A percentile compares a stretch with the other conserved stretches of the same genome.
These are phyloP conservation scores for Xylaria arbuscula DNA, from an alignment of 2,329 filamentous ascomycete genomes.

Conservation along the genomic window DNA sequence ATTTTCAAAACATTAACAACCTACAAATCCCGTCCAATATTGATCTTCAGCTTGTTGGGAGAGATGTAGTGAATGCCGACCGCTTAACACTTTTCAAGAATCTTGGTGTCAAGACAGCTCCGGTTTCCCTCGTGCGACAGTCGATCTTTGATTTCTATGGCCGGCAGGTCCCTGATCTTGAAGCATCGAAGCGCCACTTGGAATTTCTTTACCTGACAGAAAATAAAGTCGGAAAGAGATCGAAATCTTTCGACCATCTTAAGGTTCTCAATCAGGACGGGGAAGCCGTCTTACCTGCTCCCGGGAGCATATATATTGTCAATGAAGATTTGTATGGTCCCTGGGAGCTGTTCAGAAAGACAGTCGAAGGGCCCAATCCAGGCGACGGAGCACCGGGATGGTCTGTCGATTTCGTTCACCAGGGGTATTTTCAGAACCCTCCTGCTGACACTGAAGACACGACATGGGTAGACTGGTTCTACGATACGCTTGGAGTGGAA, in stretches of 20 bases:
- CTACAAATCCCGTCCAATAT: slow-evolving; percentile 37
- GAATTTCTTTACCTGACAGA: slow-evolving; percentile 41
- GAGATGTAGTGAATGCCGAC: slow-evolving; percentile 16
- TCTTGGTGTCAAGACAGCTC: slow-evolving; percentile 17
- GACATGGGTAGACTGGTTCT: slow-evolving; percentile 32
- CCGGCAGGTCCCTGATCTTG: not conserved
- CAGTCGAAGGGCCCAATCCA: slow-evolving; percentile 16
- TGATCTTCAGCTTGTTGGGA: slow-evolving; percentile 31
- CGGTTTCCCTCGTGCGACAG: slow-evolving; percentile 6
- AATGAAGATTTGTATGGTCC: slow-evolving; percentile 37
- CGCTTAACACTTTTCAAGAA: slow-evolving; percentile 4
- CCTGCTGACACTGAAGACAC: not conserved
- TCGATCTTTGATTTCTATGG: slow-evolving; percentile 34
- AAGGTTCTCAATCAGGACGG: not conserved
- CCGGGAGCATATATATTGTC: slow-evolving; percentile 26
- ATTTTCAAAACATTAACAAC: slow-evolving; percentile 29
- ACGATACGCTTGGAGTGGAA: slow-evolving; percentile 4
- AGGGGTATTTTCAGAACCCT: slow-evolving; percentile 16
- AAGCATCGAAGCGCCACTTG: slow-evolving; percentile 34
- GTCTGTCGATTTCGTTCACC: slow-evolving; percentile 24
- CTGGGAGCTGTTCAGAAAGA: slow-evolving; percentile 32
- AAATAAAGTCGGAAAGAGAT: not conserved
- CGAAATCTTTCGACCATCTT: not conserved
- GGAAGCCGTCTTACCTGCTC: not conserved
- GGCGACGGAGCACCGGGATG: slow-evolving; percentile 31